Evolutionary conservation across 805 yeast genomes (phyloP).

Genomic region (Saccharomyces paradoxus): DNA sequence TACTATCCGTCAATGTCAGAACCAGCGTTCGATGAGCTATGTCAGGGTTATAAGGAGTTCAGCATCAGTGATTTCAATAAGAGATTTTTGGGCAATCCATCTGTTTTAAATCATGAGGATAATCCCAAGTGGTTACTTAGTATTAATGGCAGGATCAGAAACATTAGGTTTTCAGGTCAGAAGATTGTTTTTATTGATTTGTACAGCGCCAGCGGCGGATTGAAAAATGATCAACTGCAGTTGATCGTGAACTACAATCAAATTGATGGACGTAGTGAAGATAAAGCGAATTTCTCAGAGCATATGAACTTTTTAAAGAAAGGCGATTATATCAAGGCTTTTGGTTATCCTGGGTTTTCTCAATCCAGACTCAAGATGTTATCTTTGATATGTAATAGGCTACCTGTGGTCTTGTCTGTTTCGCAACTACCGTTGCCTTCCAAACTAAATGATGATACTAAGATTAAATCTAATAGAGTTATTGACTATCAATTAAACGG

Average conservation of each 20-base stretch:
- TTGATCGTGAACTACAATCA: conserved; percentile 19
- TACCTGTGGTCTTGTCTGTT: conserved; percentile 53
- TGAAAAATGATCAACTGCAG: conserved; percentile 10
- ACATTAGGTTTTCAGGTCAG: conserved; percentile 27
- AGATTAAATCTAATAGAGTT: conserved; percentile 60
- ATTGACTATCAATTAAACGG: conserved; percentile 63
- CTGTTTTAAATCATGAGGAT: neutral
- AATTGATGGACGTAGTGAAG: neutral
- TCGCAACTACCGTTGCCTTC: conserved; percentile 67
- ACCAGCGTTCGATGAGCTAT: neutral
- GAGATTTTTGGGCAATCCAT: conserved; percentile 1
- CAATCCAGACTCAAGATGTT: conserved; percentile 25
- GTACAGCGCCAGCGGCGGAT: conserved; percentile 3
- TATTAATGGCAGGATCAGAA: conserved; percentile 22
- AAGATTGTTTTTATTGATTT: conserved; percentile 29
- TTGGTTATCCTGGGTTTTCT: conserved; percentile 69
- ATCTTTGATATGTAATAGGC: conserved; percentile 47
- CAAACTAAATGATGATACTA: conserved; percentile 43
- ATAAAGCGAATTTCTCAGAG: neutral
- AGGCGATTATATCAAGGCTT: conserved; percentile 64
- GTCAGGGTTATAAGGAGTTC: neutral
- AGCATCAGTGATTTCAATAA: conserved; percentile 10
- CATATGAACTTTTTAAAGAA: conserved; percentile 36
- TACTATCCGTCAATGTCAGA: conserved; percentile 25
- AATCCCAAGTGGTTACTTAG: neutral